These are phyloP conservation scores for Tolypocladium pustulatum DNA, from an alignment of 2,329 filamentous ascomycete genomes.

Conservation along the genomic window DNA sequence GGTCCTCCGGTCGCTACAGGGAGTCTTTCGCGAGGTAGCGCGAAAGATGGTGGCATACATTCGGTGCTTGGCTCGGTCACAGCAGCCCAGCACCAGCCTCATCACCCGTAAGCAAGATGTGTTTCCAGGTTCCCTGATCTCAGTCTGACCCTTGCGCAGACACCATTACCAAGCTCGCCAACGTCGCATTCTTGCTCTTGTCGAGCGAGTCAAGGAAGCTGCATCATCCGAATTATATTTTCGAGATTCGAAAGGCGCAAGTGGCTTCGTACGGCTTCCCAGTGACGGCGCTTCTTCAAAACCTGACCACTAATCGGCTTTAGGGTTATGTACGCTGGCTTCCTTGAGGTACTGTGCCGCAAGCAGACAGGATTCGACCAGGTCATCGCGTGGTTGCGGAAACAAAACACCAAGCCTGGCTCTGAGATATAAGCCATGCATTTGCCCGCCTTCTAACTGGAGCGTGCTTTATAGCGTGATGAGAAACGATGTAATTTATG, in stretches of 20 bases:
- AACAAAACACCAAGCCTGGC: conserved; percentile 24
- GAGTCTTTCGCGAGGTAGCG: conserved; percentile 67
- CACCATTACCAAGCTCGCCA: conserved; percentile 55
- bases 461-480: neutral
- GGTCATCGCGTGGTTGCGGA: conserved; percentile 59
- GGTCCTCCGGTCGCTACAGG: conserved; percentile 64
- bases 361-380: conserved; percentile 60
- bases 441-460: neutral
- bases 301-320: neutral
- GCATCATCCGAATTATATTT: conserved; percentile 42
- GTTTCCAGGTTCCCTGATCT: neutral
- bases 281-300: neutral
- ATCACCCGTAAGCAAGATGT: conserved; percentile 45
- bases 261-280: conserved; percentile 43
- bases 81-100: conserved; percentile 48
- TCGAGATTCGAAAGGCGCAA: conserved; percentile 49
- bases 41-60: conserved; percentile 60
- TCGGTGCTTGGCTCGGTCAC: conserved; percentile 43
- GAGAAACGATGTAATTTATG: neutral
- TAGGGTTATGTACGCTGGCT: conserved; percentile 62
- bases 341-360: conserved; percentile 52
- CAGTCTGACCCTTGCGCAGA: conserved; percentile 24
- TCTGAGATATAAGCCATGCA: neutral
- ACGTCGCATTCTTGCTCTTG: conserved; percentile 54
- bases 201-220: conserved; percentile 38